phyloP scores from a whole-genome alignment of 345 rosid species.

The Cochlearia excelsa region DNA sequence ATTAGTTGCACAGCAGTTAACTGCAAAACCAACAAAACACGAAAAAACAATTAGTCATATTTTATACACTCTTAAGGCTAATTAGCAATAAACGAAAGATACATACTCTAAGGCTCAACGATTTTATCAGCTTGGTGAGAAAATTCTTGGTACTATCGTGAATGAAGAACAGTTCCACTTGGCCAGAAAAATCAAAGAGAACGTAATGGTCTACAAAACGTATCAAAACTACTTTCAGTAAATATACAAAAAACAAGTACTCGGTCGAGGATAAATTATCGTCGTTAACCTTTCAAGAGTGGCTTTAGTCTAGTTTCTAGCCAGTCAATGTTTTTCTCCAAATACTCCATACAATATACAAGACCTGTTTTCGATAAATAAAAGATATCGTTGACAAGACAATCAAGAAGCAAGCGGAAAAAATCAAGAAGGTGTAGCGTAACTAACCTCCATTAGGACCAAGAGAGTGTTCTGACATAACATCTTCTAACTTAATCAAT shows the following conservation, averaged over 20 bases:
- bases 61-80: background rate
- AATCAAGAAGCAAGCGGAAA: background rate
- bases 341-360: constrained; percentile 79
- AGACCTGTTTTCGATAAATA: constrained; percentile 49
- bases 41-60: constrained; percentile 2
- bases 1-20: constrained; percentile 84
- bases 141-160: constrained; percentile 75
- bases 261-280: no score
- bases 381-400: background rate
- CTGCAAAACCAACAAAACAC: constrained; percentile 45
- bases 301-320: constrained; percentile 74
- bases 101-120: constrained; percentile 76
- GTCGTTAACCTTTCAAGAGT: constrained; percentile 61
- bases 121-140: constrained; percentile 69
- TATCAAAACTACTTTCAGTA: background rate
- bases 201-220: constrained; percentile 80
- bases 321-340: constrained; percentile 94
- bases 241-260: no score
- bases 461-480: constrained; percentile 76
- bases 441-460: constrained; percentile 90
- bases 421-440: background rate
- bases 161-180: constrained; percentile 86
- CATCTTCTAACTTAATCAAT: constrained; percentile 71
- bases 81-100: background rate
- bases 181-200: constrained; percentile 97